Evolutionary conservation across 805 yeast species (phyloP).

Genomic region (Yarrowia sp.): DNA sequence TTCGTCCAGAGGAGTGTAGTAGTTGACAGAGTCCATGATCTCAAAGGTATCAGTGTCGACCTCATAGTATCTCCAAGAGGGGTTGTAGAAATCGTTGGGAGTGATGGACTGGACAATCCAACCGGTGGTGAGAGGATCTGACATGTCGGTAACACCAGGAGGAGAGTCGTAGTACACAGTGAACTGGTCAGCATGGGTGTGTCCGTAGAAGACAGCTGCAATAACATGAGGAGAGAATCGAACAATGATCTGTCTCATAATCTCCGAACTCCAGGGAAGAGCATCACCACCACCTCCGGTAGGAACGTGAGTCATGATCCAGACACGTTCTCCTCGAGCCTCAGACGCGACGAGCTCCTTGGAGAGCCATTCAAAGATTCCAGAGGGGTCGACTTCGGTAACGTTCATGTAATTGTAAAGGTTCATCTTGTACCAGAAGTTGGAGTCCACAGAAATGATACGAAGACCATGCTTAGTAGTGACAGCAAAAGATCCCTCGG

Average conservation of each 20-base stretch:
- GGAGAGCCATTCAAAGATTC: slow-evolving; percentile 57
- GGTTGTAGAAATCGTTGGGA: slow-evolving; percentile 57
- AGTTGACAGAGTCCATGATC: slow-evolving; percentile 57
- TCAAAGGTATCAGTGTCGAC: slow-evolving; percentile 60
- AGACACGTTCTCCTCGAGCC: slow-evolving; percentile 54
- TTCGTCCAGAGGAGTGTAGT: slow-evolving; percentile 54
- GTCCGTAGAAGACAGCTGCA: slow-evolving; percentile 68
- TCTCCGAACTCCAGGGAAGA: slow-evolving; percentile 56
- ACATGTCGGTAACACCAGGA: slow-evolving; percentile 37
- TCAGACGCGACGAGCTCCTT: slow-evolving; percentile 61
- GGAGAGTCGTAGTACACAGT: slow-evolving; percentile 52
- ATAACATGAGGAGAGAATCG: slow-evolving; percentile 67
- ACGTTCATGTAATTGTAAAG: slow-evolving; percentile 50
- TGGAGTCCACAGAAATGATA: slow-evolving; percentile 61
- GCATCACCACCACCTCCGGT: slow-evolving; percentile 47
- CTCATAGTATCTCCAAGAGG: slow-evolving; percentile 69
- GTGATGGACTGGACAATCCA: slow-evolving; percentile 68
- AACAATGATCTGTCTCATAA: slow-evolving; percentile 55
- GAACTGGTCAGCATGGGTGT: slow-evolving; percentile 68
- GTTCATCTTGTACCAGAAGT: slow-evolving; percentile 63
- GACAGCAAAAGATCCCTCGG: slow-evolving; percentile 59
- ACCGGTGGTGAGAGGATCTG: slow-evolving; percentile 51
- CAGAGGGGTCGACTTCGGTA: slow-evolving; percentile 57
- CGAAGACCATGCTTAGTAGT: slow-evolving; percentile 55
- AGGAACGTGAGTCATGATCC: slow-evolving; percentile 71